Evolutionary conservation across 1,284 basidiomycete genomes (phyloP).

Genomic region (Psilocybe mexicana): DNA sequence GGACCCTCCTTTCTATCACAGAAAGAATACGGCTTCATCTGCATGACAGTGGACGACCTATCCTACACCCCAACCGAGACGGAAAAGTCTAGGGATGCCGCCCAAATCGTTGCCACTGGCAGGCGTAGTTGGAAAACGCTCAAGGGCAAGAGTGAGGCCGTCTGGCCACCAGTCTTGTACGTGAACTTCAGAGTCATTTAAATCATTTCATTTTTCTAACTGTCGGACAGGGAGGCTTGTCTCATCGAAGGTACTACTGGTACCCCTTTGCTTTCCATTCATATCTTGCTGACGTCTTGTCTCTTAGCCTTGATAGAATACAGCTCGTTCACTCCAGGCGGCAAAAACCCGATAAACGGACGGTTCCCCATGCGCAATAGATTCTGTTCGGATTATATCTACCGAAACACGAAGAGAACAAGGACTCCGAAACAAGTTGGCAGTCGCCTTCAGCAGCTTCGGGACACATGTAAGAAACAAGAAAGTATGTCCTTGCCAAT

Average conservation of each 20-base stretch:
- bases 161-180: slow-evolving; percentile 58
- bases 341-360: slow-evolving; percentile 42
- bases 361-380: slow-evolving; percentile 58
- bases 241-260: slow-evolving; percentile 49
- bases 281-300: neutral
- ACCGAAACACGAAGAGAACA: slow-evolving; percentile 49
- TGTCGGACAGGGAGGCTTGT: slow-evolving; percentile 46
- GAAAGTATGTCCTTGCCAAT: slow-evolving; percentile 30
- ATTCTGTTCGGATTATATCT: slow-evolving; percentile 60
- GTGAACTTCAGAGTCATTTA: slow-evolving; percentile 13
- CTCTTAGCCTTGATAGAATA: slow-evolving; percentile 49
- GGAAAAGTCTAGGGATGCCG: slow-evolving; percentile 35
- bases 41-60: slow-evolving; percentile 37
- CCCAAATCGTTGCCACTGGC: slow-evolving; percentile 39
- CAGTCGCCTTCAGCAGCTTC: slow-evolving; percentile 60
- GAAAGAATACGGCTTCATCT: slow-evolving; percentile 27
- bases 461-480: slow-evolving; percentile 54
- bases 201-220: slow-evolving; percentile 10
- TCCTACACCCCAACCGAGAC: slow-evolving; percentile 39
- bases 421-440: slow-evolving; percentile 64
- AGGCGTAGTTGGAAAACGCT: slow-evolving; percentile 58
- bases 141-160: slow-evolving; percentile 56
- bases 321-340: slow-evolving; percentile 38
- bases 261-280: neutral
- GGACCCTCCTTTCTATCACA: slow-evolving; percentile 35